These are phyloP conservation scores for Antitrichia curtipendula DNA, from an alignment of 225 moss, liverwort and hornwort genomes.

Conservation along the genomic window DNA sequence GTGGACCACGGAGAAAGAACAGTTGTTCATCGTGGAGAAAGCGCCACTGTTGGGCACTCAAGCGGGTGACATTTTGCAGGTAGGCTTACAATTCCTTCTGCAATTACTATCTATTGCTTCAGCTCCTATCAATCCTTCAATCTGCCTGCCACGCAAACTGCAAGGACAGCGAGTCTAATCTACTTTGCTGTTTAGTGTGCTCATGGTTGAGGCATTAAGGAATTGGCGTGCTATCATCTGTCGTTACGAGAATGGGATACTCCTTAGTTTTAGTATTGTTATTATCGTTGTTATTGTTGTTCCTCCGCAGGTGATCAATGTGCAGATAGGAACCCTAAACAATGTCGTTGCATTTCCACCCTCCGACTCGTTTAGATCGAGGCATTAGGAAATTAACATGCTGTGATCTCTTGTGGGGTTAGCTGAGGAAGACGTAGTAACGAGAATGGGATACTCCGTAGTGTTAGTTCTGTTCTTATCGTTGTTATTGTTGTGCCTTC, in stretches of 20 bases:
- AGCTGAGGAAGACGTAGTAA: neutral
- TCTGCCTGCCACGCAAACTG: neutral
- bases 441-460: neutral
- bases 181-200: neutral
- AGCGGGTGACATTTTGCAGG: slow-evolving; percentile 88
- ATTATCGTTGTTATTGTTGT: neutral
- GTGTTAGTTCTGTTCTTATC: neutral
- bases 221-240: neutral
- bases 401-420: neutral
- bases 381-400: neutral
- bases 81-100: neutral
- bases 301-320: neutral
- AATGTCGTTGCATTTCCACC: neutral
- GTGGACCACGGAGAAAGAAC: slow-evolving; percentile 97
- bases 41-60: slow-evolving; percentile 64
- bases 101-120: neutral
- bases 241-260: neutral
- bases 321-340: neutral
- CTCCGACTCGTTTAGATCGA: neutral
- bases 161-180: neutral
- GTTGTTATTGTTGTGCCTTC: neutral
- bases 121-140: neutral
- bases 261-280: too few species aligned
- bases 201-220: neutral
- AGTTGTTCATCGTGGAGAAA: slow-evolving; percentile 75